A percentile compares a stretch with the other conserved stretches of the same genome.
phyloP scores from a whole-genome alignment of 805 yeast genomes.

The Starmerella asiatica region DNA sequence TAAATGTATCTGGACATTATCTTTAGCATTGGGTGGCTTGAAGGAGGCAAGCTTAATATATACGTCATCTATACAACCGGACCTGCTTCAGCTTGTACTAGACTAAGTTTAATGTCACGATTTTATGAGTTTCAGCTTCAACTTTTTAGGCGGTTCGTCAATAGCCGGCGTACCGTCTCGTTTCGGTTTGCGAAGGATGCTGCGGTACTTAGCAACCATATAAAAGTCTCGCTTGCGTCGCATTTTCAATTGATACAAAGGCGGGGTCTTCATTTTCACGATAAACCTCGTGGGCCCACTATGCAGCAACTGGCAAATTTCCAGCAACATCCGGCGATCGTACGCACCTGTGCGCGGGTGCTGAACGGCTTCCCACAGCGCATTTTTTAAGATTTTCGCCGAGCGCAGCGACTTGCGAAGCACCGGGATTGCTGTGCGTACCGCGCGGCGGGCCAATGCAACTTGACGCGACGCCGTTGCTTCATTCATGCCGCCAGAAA shows the following conservation, averaged over 20 bases:
- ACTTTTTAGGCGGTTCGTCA: slow-evolving; percentile 5
- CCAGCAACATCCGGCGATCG: slow-evolving; percentile 50
- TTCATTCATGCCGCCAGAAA: slow-evolving; percentile 15
- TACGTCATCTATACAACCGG: not conserved
- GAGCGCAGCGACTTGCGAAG: slow-evolving; percentile 45
- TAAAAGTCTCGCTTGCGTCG: slow-evolving; percentile 31
- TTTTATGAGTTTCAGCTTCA: slow-evolving; percentile 2
- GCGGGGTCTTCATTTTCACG: slow-evolving; percentile 56
- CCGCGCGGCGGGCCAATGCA: slow-evolving; percentile 47
- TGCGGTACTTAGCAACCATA: slow-evolving; percentile 37
- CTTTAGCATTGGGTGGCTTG: no score
- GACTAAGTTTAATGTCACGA: not conserved
- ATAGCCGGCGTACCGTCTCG: not conserved
- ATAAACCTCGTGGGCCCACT: slow-evolving; percentile 44
- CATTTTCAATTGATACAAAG: slow-evolving; percentile 53
- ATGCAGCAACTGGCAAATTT: slow-evolving; percentile 51
- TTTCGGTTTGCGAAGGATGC: slow-evolving; percentile 13
- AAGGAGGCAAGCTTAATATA: no score
- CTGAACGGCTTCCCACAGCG: slow-evolving; percentile 52
- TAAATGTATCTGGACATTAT: no score
- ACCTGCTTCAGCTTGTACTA: no score
- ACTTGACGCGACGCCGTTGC: slow-evolving; percentile 45
- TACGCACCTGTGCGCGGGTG: slow-evolving; percentile 49
- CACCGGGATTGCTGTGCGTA: slow-evolving; percentile 53
- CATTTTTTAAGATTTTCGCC: slow-evolving; percentile 40